phyloP scores from a whole-genome alignment of 2,329 filamentous ascomycete genomes.

The Cladobotryum mycophilum region DNA sequence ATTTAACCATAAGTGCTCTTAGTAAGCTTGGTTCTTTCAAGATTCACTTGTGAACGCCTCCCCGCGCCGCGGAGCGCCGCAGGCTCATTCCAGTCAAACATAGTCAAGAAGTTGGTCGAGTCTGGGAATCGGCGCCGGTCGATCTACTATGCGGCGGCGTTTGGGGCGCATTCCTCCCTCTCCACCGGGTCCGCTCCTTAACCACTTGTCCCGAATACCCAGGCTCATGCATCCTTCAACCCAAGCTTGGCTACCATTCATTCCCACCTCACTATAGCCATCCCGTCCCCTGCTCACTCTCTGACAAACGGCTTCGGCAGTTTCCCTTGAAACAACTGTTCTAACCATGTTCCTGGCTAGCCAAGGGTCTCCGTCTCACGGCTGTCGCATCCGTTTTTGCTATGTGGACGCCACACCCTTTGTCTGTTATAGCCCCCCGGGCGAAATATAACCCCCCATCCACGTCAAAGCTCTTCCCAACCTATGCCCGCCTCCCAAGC shows the following conservation, averaged over 20 bases:
- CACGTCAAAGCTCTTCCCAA: conserved; percentile 14
- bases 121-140: background rate
- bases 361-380: conserved; percentile 21
- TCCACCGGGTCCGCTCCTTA: background rate
- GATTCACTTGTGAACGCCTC: no score
- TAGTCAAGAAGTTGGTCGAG: background rate
- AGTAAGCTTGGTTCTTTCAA: no score
- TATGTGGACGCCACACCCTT: conserved; percentile 12
- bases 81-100: no score
- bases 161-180: background rate
- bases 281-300: background rate
- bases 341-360: conserved; percentile 12
- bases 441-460: background rate
- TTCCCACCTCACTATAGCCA: no score
- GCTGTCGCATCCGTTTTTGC: background rate
- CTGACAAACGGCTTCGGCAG: background rate
- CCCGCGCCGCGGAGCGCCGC: no score
- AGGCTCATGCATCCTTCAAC: background rate
- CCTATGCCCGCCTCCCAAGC: conserved; percentile 2
- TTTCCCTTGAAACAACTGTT: background rate
- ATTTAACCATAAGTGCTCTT: no score
- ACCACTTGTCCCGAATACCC: background rate
- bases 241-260: background rate
- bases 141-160: background rate
- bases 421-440: conserved; percentile 21